Percentiles rank a stretch among this genome's conserved stretches.
Evolutionary conservation across 208 protist species (phyloP).

Genomic region (Leishmania tropica): DNA sequence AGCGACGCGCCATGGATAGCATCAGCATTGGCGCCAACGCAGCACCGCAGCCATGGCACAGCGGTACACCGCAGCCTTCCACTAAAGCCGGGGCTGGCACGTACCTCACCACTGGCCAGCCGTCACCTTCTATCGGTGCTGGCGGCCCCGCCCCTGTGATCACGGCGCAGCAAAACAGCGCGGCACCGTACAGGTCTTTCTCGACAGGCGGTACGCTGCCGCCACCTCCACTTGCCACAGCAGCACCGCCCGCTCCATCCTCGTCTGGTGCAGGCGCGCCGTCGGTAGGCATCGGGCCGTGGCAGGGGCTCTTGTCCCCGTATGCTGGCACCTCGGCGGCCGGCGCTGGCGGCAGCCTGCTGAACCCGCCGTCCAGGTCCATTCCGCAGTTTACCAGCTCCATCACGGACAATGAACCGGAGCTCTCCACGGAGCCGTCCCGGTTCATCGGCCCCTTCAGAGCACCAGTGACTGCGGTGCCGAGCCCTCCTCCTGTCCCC

Average conservation of each 20-base stretch:
- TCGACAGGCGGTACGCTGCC: slow-evolving; percentile 17
- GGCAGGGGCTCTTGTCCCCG: slow-evolving; percentile 17
- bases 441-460: slow-evolving; percentile 4
- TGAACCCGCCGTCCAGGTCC: neutral
- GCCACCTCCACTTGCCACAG: slow-evolving; percentile 20
- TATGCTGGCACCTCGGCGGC: neutral
- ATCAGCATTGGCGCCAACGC: neutral
- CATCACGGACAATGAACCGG: slow-evolving; percentile 1
- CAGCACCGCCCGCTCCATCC: slow-evolving; percentile 4
- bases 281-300: neutral
- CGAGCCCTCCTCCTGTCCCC: neutral
- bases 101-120: slow-evolving; percentile 33
- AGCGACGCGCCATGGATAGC: neutral
- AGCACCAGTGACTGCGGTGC: slow-evolving; percentile 1
- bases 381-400: neutral
- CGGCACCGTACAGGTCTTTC: slow-evolving; percentile 6
- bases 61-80: neutral
- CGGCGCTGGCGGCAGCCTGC: neutral
- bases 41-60: neutral
- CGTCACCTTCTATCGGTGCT: slow-evolving; percentile 2
- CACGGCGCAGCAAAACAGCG: neutral
- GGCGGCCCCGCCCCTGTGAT: neutral
- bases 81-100: slow-evolving; percentile 21
- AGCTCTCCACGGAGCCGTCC: slow-evolving; percentile 18
- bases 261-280: neutral